phyloP scores from a whole-genome alignment of 2,329 filamentous ascomycete species.

The Diaporthe vexans region DNA sequence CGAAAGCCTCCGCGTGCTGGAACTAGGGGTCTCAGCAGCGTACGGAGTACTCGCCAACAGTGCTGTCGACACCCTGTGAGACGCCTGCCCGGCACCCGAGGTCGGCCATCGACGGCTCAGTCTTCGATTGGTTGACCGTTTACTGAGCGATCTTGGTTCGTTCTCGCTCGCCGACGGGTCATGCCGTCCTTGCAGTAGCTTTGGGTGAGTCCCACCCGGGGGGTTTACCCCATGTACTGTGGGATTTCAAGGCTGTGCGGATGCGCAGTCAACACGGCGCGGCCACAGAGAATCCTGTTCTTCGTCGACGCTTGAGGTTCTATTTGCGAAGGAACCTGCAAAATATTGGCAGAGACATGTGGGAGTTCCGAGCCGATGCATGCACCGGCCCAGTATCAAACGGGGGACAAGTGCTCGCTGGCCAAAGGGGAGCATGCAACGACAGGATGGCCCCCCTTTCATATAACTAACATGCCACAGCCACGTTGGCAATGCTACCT shows the following conservation, averaged over 20 bases:
- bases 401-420: background rate
- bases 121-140: background rate
- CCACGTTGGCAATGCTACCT: slow-evolving; percentile 9
- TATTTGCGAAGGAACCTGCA: no score
- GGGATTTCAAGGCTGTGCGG: background rate
- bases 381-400: background rate
- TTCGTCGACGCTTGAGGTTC: background rate
- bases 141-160: background rate
- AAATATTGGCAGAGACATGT: background rate
- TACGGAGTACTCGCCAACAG: background rate
- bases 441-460: background rate
- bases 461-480: background rate
- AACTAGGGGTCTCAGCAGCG: background rate
- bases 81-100: background rate
- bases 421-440: background rate
- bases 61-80: background rate
- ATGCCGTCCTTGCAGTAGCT: slow-evolving; percentile 20
- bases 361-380: background rate
- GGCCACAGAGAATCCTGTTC: background rate
- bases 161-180: background rate
- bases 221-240: background rate
- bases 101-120: background rate
- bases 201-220: background rate
- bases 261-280: background rate
- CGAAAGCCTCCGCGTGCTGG: background rate